These are phyloP conservation scores for Kalmusia sp. DNA, from an alignment of 2,329 filamentous ascomycete genomes.

Conservation along the genomic window DNA sequence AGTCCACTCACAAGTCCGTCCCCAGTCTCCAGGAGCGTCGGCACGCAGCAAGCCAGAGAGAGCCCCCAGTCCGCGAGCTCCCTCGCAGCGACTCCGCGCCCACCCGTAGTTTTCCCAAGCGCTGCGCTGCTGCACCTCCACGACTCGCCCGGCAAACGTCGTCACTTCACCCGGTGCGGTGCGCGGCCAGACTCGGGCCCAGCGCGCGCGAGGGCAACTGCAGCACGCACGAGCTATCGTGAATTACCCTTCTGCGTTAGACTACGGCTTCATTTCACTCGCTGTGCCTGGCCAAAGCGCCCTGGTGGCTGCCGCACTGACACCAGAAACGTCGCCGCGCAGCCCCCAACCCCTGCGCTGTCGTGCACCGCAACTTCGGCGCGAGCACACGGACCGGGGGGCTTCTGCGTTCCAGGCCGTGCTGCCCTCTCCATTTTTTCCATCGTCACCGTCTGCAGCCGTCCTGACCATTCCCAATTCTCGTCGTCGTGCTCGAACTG, in stretches of 20 bases:
- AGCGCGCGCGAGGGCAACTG: background rate
- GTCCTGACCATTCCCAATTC: slow-evolving; percentile 26
- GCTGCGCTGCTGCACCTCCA: slow-evolving; percentile 3
- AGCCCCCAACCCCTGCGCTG: slow-evolving; percentile 22
- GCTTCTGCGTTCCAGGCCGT: slow-evolving; percentile 17
- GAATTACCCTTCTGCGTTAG: slow-evolving; percentile 42
- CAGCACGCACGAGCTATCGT: slow-evolving; percentile 33
- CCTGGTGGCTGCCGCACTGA: slow-evolving; percentile 21
- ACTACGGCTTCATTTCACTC: slow-evolving; percentile 27
- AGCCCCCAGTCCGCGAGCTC: background rate
- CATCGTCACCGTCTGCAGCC: slow-evolving; percentile 29
- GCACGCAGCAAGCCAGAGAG: too few species aligned
- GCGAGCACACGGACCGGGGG: slow-evolving; percentile 9
- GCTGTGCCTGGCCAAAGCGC: slow-evolving; percentile 19
- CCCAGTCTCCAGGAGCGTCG: too few species aligned
- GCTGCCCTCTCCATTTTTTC: slow-evolving; percentile 6
- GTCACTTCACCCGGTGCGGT: background rate
- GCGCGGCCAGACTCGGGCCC: too few species aligned
- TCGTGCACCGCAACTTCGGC: slow-evolving; percentile 29
- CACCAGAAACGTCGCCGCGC: slow-evolving; percentile 28
- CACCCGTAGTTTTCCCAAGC: background rate
- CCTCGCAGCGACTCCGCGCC: background rate
- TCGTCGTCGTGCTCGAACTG: slow-evolving; percentile 26
- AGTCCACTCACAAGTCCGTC: too few species aligned
- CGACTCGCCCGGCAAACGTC: slow-evolving; percentile 4